Evolutionary conservation across 208 protist genomes (phyloP).

Genomic region (Naegleria fowleri): DNA sequence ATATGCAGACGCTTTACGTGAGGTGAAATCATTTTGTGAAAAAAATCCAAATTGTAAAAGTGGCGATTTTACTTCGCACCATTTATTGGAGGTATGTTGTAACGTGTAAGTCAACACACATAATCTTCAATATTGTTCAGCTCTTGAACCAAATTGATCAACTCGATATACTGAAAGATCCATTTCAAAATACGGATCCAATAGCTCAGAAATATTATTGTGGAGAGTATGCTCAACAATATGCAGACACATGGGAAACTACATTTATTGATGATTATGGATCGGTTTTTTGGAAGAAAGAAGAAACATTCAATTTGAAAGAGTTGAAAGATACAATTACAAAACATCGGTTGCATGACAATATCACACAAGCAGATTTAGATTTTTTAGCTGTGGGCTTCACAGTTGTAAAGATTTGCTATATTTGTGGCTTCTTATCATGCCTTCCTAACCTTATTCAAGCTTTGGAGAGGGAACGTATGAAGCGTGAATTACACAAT

Average conservation of each 20-base stretch:
- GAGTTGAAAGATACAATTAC: neutral
- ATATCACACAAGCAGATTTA: neutral
- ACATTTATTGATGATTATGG: neutral
- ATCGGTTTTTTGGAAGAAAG: neutral
- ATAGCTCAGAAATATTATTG: neutral
- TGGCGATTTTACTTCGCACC: neutral
- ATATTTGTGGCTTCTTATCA: conserved; percentile 28
- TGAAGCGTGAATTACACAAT: neutral
- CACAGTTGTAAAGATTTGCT: conserved; percentile 40
- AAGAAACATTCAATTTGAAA: neutral
- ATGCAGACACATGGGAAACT: neutral
- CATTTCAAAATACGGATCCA: neutral
- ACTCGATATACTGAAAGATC: neutral
- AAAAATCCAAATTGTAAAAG: neutral
- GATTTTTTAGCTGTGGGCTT: conserved; percentile 41
- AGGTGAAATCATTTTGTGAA: neutral
- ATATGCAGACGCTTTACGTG: neutral
- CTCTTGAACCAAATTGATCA: neutral
- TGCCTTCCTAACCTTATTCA: neutral
- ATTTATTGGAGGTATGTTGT: neutral
- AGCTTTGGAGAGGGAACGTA: neutral
- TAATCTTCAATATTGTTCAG: neutral
- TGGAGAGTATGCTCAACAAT: neutral
- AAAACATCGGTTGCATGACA: no score
- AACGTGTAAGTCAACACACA: neutral